Evolutionary conservation across 371 early-diverging fungal genomes (phyloP).

Genomic region (Actinomortierella wolfii): DNA sequence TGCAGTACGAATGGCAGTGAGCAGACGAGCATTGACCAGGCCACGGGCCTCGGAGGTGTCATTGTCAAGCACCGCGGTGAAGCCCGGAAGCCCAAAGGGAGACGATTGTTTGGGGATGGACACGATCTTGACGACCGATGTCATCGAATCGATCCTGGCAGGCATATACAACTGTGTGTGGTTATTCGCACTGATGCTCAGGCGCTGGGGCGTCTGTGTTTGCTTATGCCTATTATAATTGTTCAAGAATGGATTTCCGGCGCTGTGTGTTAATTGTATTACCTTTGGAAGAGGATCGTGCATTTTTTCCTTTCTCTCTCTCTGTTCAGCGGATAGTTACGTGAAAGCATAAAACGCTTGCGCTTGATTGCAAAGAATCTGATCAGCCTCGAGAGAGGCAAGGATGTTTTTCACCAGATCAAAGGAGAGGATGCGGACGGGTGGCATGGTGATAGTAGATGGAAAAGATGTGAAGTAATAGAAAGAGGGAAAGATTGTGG

Average conservation of each 20-base stretch:
- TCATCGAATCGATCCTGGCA: conserved; percentile 52
- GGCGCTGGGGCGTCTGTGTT: conserved; percentile 61
- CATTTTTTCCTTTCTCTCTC: no score
- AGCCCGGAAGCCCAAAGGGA: conserved; percentile 56
- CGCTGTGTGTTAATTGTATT: background rate
- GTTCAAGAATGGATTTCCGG: background rate
- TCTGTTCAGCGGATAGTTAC: background rate
- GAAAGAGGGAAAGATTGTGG: conserved; percentile 1
- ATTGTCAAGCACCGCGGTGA: conserved; percentile 59
- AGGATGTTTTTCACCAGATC: conserved; percentile 34
- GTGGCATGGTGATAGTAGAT: conserved; percentile 18
- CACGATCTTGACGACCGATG: conserved; percentile 62
- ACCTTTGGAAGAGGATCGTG: background rate
- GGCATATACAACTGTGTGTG: conserved; percentile 65
- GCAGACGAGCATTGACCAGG: conserved; percentile 58
- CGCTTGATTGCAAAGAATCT: conserved; percentile 29
- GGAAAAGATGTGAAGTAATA: background rate
- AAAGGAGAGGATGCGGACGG: conserved; percentile 35
- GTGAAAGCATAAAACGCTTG: conserved; percentile 37
- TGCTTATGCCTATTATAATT: conserved; percentile 26
- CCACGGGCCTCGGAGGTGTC: conserved; percentile 54
- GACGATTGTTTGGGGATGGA: conserved; percentile 56
- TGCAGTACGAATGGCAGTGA: conserved; percentile 66
- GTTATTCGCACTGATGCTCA: conserved; percentile 47
- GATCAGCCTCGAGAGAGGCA: conserved; percentile 19